These are phyloP conservation scores for Acanthamoeba healyi DNA, from an alignment of 208 protist species.

Conservation along the genomic window DNA sequence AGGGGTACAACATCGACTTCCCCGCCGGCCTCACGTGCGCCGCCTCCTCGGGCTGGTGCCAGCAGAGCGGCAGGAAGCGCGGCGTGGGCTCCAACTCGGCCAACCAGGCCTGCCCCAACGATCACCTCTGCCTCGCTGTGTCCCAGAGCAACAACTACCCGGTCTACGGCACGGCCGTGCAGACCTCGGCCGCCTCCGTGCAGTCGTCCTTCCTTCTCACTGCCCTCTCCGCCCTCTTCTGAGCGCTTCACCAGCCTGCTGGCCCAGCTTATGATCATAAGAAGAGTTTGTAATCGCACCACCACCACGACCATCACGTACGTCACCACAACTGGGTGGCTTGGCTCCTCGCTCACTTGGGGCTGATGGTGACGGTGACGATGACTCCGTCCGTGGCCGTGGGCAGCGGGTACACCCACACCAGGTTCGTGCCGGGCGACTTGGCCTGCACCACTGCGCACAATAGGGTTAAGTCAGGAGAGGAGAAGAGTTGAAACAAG, in stretches of 20 bases:
- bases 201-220: neutral
- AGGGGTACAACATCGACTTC: neutral
- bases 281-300: too few relatives aligned
- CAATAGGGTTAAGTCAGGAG: neutral
- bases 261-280: too few relatives aligned
- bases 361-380: slow-evolving; percentile 45
- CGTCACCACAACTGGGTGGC: too few relatives aligned
- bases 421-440: slow-evolving; percentile 19
- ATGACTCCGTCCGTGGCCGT: neutral
- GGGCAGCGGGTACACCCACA: slow-evolving; percentile 30
- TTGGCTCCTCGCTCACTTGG: neutral
- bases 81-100: neutral
- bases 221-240: neutral
- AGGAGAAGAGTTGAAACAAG: neutral
- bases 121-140: neutral
- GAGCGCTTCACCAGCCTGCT: too few relatives aligned
- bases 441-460: slow-evolving; percentile 34
- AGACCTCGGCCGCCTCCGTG: neutral
- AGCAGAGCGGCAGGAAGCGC: neutral
- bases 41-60: neutral
- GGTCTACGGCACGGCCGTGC: neutral
- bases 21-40: neutral
- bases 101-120: slow-evolving; percentile 15
- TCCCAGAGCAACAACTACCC: neutral
- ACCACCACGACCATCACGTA: too few relatives aligned